Base-by-base conservation (phyloP, 1,284 basidiomycete species). In the Malassezia arunalokei region DNA sequence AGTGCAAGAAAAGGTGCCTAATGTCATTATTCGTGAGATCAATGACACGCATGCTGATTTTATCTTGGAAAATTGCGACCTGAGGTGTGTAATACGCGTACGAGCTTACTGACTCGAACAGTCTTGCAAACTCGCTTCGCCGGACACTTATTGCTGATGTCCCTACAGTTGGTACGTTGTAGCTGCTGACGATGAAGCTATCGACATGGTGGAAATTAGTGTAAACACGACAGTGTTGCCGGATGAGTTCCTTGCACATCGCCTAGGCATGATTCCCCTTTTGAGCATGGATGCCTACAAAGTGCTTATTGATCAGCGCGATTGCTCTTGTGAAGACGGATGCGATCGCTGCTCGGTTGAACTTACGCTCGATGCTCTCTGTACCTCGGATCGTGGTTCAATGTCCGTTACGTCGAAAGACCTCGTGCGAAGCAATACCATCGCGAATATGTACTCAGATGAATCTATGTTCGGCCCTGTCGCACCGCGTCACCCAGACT, bases 241-340 rank as follows among this genome's bases (percentile, higher is more conserved):
- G 1, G 94, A 99, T 75, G 94, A 99, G 76, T 94, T 94, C 77
- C 84, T 99, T 57, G 87, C 90, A 0, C 94, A 99, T 75, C 82
- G 94, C 40, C 78, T 99, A 24, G 94, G 94, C 20, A 84, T 96
- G 81, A 80, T 99, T 20, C 94, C 94, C 6, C 77, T 99, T 17
- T 78, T 86, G 43, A 92, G 87, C 47, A 68, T 64, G 60, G 63
- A 71, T 35, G 53, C 60, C 17, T 57, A 57, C 15, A 60, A 64
- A 39, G 66, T 61, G 37, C 49, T 73, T 38, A 60, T 69, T 5
- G 65, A 71, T 43, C 66, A 38, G 35, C 56, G 90, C 87, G 89
- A 92, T 66, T 92, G 88, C 67, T 83, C 81, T 56, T 92, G 88
- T 73, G 75, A 83, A 47, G 79, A 81, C 24, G 81, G 81, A 43